Evolutionary conservation across 768 basidiomycete genomes (phyloP), one percentile per base, ranked within the genome.

Genomic region (Cyclocybe cylindracea): DNA sequence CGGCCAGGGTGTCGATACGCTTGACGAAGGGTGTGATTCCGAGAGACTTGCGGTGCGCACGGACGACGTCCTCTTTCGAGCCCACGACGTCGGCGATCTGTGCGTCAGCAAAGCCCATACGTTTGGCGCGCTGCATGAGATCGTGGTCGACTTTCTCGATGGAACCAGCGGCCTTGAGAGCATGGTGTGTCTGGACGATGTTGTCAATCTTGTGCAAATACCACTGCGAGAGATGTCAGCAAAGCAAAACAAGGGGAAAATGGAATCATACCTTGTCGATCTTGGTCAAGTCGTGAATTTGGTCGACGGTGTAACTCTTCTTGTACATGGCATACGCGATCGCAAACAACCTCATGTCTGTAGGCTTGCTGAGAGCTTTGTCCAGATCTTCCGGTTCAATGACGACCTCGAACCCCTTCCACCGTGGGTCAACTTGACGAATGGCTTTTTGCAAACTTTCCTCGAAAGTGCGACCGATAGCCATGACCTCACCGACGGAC

Each of bases 401-500:
- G 62, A 96, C 94, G n/a, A 89, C 92, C 70, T 97, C 95, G 64
- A 99, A 99, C 4, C 97, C 97, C 66, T 89, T 85, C 85, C 92
- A 99, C 31, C 91, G 84, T 29, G 97, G 97, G 69, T 98, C 96
- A 35, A 98, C 90, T 76, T 97, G 94, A 56, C 97, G 89, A 54
- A 99, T 90, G 43, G 97, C 97, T 73, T 99, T 99, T 69, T 98
- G 97, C 64, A 99, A 78, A 63, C 91, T 93, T 70, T 99, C 97
- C 71, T 99, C 97, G 61, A 98, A 99, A 1, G 97, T 99, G 59
- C 97, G 89, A 35, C 97, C 97, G 61, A 99, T 98, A 59, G 96
- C 96, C 97, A 99, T 99, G 65, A 99, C 96, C 70, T 99, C 97
- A 48, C 97, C 97, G 48, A 99, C 97, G 11, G 92, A 94, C 73